phyloP scores from a whole-genome alignment of 176 grass and related monocot species.

The Panicum miliaceum region DNA sequence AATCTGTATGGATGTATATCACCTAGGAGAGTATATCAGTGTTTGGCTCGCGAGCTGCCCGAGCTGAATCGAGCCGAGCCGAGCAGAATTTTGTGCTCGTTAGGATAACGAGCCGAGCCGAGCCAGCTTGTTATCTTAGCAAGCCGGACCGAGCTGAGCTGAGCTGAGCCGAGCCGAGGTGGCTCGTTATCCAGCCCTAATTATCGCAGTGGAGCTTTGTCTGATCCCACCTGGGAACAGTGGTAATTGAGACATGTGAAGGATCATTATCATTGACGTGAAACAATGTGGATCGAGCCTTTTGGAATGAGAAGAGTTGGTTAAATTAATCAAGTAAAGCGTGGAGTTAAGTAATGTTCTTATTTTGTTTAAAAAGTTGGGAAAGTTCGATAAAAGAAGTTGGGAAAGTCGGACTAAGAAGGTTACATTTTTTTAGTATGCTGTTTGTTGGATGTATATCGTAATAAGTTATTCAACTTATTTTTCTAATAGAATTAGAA shows the following conservation, averaged over 20 bases:
- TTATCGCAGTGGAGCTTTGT: conserved; percentile 1
- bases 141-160: too few relatives aligned
- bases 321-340: not conserved
- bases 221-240: conserved; percentile 33
- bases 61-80: too few relatives aligned
- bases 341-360: not conserved
- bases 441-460: not conserved
- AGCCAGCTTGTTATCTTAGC: too few relatives aligned
- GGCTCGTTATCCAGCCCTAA: too few relatives aligned
- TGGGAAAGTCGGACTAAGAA: not conserved
- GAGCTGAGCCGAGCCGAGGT: too few relatives aligned
- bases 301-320: not conserved
- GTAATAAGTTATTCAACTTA: not conserved
- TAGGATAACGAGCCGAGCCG: too few relatives aligned
- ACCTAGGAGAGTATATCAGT: too few relatives aligned
- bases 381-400: conserved; percentile 11
- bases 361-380: not conserved
- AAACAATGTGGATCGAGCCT: not conserved
- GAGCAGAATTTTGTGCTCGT: too few relatives aligned
- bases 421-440: not conserved
- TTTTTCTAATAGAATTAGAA: not conserved
- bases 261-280: conserved; percentile 17
- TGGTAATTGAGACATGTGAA: conserved; percentile 33
- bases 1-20: too few relatives aligned
- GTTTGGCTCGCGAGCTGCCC: too few relatives aligned